Percentiles rank a stretch among this genome's conserved stretches.
phyloP scores from a whole-genome alignment of 495 filamentous ascomycete genomes.

The Penicillium arizonense region DNA sequence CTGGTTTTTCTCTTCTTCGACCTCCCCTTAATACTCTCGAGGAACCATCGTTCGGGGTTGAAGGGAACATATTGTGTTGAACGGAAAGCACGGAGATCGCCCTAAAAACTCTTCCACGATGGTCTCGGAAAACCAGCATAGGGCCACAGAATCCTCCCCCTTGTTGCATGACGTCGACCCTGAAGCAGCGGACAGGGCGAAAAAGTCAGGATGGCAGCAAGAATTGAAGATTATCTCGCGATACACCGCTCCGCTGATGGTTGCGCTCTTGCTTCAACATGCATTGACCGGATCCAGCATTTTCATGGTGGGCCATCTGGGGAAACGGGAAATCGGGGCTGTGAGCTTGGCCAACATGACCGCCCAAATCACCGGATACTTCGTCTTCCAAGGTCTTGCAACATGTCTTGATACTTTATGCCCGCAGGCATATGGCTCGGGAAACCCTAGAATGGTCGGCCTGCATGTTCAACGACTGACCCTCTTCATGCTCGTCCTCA shows the following conservation, averaged over 20 bases:
- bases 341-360: conserved; percentile 71
- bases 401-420: conserved; percentile 73
- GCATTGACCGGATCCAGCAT: conserved; percentile 66
- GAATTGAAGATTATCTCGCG: conserved; percentile 28
- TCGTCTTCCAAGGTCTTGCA: conserved; percentile 66
- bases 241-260: conserved; percentile 58
- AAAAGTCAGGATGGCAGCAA: conserved; percentile 13
- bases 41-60: background rate
- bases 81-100: background rate
- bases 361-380: conserved; percentile 70
- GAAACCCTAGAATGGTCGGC: conserved; percentile 65
- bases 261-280: conserved; percentile 75
- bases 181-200: background rate
- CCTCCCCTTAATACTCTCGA: background rate
- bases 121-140: background rate
- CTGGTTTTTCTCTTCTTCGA: background rate
- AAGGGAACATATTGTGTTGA: background rate
- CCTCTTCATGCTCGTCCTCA: conserved; percentile 60
- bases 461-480: conserved; percentile 71
- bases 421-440: conserved; percentile 71
- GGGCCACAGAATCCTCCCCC: background rate
- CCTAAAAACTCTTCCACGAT: background rate
- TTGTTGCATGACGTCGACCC: conserved; percentile 3
- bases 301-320: conserved; percentile 65
- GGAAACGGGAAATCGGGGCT: conserved; percentile 60